Conservation (phyloP, 306 rosid species). For the Sicyos baderoa region DNA sequence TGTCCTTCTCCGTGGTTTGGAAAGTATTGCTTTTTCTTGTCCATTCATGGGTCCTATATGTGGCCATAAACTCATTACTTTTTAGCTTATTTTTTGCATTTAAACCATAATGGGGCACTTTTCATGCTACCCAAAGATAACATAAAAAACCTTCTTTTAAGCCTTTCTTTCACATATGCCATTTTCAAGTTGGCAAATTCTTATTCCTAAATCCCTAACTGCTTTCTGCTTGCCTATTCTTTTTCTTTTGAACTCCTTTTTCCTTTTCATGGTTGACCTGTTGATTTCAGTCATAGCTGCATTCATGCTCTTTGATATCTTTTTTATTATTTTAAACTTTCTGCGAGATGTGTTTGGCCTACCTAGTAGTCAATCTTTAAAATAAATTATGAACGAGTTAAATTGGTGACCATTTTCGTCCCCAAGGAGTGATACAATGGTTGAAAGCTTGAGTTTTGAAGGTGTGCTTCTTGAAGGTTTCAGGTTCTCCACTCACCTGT, state of each 20-base stretch:
- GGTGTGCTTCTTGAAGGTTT: no score
- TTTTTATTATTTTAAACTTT: neutral
- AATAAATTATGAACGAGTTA: no score
- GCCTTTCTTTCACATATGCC: neutral
- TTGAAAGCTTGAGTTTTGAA: no score
- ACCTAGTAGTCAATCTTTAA: no score
- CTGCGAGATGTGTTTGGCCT: no score
- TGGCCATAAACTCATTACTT: neutral
- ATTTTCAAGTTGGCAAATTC: slow-evolving; percentile 2
- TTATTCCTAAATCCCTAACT: neutral
- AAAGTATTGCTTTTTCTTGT: slow-evolving; percentile 7
- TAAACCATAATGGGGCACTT: neutral
- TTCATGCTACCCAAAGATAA: slow-evolving; percentile 5
- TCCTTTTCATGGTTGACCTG: slow-evolving; percentile 4
- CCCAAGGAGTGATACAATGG: no score
- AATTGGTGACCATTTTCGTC: no score
- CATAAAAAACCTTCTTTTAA: neutral
- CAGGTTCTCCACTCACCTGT: no score
- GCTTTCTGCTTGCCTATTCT: slow-evolving; percentile 1
- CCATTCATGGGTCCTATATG: slow-evolving; percentile 15
- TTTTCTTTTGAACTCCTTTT: neutral
- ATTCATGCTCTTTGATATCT: slow-evolving; percentile 3
- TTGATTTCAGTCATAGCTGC: neutral
- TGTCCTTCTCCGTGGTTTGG: slow-evolving; percentile 11
- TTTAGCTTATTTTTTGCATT: neutral